Base-by-base conservation (phyloP, 805 yeast species). In the Sugiyamaella mastotermitis region DNA sequence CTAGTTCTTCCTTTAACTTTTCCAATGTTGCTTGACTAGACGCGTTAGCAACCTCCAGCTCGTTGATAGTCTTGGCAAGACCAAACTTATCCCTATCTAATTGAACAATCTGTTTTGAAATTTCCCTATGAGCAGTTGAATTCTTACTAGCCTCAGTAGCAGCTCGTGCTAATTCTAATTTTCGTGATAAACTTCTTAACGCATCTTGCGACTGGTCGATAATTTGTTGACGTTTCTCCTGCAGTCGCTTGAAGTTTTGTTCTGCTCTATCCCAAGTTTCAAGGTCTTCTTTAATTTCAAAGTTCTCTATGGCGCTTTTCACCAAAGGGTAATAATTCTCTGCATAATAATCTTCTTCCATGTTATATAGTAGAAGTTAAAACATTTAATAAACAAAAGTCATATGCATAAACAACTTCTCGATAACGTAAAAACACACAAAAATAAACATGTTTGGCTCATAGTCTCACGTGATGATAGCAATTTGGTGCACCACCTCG, bases 31-130 rank as follows among this genome's bases (percentile, higher is more conserved):
- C 45, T 21, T 46, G 46, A 8, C 35, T 40, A 2, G 45, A 31
- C 1, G 52, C 46, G 20, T 39, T 40, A 5, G 45, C 32, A 27
- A 48, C 39, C 30, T 53, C 58, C 22, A 53, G 45, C 21, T 53
- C 58, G 30, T 52, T 53, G 17, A 53, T 48, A 5, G 51, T 30
- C 33, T 52, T 51, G 5, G 54, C 58, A n/a, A 50, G 37, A 7
- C 45, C n/a, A 29, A 52, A 47, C 41, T 53, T 53, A 16, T 53
- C 53, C 11, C 46, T 43, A 24, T 53, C 58, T 20, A 53, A 42
- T 30, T 49, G 42, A 13, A 32, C 34, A 4, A 51, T 26, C 14
- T 39, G 43, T 26, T 45, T 42, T 3, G 46, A 15, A 13, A 41
- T 31, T 23, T 46, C 47, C 7, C 23, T 31, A 23, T 36, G 38